A percentile compares a stretch with the other conserved stretches of the same genome.
phyloP scores from a whole-genome alignment of 176 grass and related monocot species.

The Aechmea fasciata region DNA sequence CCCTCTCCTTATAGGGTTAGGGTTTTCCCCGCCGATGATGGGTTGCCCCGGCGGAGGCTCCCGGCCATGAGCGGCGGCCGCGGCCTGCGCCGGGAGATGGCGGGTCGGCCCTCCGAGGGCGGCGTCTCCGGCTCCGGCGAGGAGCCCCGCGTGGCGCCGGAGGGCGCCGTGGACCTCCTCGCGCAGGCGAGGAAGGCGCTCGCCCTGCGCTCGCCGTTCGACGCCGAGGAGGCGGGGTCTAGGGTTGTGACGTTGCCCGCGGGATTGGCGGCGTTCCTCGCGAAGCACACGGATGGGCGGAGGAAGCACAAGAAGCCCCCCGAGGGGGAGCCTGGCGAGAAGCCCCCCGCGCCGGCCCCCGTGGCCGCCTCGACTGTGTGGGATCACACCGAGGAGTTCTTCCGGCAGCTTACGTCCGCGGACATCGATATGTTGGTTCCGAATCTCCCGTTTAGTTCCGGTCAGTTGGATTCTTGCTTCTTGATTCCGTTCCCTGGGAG shows the following conservation, averaged over 20 bases:
- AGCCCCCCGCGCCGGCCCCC: conserved; percentile 13
- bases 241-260: conserved; percentile 64
- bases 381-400: conserved; percentile 82
- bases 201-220: conserved; percentile 64
- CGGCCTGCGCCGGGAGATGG: conserved; percentile 3
- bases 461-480: conserved; percentile 38
- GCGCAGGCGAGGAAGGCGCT: conserved; percentile 72
- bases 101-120: background rate
- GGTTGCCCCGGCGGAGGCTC: conserved; percentile 7
- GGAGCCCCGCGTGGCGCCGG: conserved; percentile 27
- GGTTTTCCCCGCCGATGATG: conserved; percentile 30
- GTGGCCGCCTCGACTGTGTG: conserved; percentile 40
- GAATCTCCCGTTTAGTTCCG: conserved; percentile 26
- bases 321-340: conserved; percentile 26
- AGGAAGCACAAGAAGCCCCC: conserved; percentile 63
- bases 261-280: conserved; percentile 53
- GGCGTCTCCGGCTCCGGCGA: conserved; percentile 29
- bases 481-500: conserved; percentile 36
- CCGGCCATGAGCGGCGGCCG: conserved; percentile 38
- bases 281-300: conserved; percentile 36
- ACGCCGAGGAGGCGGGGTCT: conserved; percentile 46
- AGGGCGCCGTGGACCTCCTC: conserved; percentile 33
- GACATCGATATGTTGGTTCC: conserved; percentile 51
- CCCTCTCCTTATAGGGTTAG: background rate
- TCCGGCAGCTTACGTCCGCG: conserved; percentile 47